Evolutionary conservation across 2,329 filamentous ascomycete species (phyloP).

Genomic region (Pseudopyrenochaeta lycopersici): DNA sequence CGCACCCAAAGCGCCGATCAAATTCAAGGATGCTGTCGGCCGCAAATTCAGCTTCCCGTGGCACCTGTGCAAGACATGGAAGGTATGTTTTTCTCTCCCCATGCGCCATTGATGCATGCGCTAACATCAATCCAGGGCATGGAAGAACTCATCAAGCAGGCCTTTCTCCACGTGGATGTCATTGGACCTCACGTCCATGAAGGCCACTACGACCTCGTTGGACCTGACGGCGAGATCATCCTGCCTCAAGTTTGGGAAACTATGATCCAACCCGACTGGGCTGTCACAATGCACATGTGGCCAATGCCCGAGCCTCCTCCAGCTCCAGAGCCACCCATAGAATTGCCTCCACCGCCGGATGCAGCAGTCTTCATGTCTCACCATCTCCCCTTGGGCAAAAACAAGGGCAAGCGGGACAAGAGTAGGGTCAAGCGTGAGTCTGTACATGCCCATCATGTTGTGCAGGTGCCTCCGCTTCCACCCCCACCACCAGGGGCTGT

Average conservation of each 20-base stretch:
- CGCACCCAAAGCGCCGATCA: constrained; percentile 54
- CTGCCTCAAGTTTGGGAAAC: constrained; percentile 60
- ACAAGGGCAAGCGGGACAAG: constrained; percentile 24
- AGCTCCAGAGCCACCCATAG: constrained; percentile 16
- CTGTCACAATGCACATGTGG: constrained; percentile 61
- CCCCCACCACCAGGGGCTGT: constrained; percentile 1
- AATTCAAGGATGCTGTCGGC: constrained; percentile 43
- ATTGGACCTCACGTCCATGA: constrained; percentile 57
- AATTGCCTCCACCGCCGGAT: constrained; percentile 21
- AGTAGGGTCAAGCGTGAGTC: constrained; percentile 20
- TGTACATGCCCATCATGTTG: constrained; percentile 14
- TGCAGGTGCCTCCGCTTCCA: constrained; percentile 8
- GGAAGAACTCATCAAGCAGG: constrained; percentile 60
- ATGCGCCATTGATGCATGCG: background rate
- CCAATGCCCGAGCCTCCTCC: constrained; percentile 51
- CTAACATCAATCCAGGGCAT: constrained; percentile 75
- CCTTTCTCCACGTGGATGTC: constrained; percentile 58
- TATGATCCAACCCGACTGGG: constrained; percentile 58
- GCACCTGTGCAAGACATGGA: constrained; percentile 39
- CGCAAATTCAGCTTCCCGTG: constrained; percentile 42
- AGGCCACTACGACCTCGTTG: constrained; percentile 58
- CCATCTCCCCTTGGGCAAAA: constrained; percentile 17
- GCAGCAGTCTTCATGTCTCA: constrained; percentile 18
- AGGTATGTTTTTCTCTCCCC: constrained; percentile 62
- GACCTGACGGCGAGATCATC: constrained; percentile 60